These are phyloP conservation scores for Sporodiniella umbellata DNA, from an alignment of 371 early-diverging fungal genomes.

Conservation along the genomic window DNA sequence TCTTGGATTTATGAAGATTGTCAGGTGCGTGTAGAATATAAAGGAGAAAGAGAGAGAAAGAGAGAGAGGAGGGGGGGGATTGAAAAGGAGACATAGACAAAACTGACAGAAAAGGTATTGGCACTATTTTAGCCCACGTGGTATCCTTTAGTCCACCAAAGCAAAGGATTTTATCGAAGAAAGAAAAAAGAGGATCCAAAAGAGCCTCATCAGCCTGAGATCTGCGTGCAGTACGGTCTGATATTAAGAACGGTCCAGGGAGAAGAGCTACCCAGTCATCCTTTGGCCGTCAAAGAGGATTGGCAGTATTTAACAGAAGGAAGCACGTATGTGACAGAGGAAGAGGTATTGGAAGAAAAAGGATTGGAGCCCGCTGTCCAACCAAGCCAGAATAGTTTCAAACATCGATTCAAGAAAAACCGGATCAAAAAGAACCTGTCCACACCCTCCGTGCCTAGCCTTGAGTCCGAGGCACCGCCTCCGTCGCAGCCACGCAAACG, in stretches of 20 bases:
- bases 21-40: conserved; percentile 9
- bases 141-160: conserved; percentile 11
- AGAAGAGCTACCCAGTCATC: background rate
- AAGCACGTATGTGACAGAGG: background rate
- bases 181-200: conserved; percentile 7
- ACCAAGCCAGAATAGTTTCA: conserved; percentile 5
- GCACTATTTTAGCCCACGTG: conserved; percentile 16
- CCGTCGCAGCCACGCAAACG: background rate
- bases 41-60: too few species aligned
- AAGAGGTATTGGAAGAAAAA: background rate
- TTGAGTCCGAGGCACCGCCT: background rate
- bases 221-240: conserved; percentile 16
- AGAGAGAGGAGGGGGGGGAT: too few species aligned
- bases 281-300: conserved; percentile 9
- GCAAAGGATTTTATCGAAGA: conserved; percentile 12
- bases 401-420: conserved; percentile 4
- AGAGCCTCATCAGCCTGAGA: conserved; percentile 13
- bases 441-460: conserved; percentile 2
- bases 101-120: conserved; percentile 1
- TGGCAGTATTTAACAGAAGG: conserved; percentile 13
- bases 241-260: conserved; percentile 8
- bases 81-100: too few species aligned
- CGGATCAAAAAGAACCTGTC: conserved; percentile 5
- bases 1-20: conserved; percentile 21
- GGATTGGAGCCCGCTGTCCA: background rate